Percentiles rank a stretch among this genome's conserved stretches.
phyloP scores from a whole-genome alignment of 1,139 yeast species.

The Candida frijolesensis region DNA sequence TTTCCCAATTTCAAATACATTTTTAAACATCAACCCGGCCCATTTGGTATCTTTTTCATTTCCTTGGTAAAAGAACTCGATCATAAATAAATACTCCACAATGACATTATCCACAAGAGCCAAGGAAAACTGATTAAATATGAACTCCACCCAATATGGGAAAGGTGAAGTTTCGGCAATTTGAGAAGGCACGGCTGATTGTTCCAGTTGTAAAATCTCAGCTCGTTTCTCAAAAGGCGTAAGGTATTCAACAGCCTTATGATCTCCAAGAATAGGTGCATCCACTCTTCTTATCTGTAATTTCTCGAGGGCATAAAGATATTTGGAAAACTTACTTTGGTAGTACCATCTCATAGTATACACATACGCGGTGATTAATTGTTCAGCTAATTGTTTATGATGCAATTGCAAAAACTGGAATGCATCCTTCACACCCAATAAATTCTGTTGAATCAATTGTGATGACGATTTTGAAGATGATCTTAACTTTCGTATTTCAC shows the following conservation, averaged over 20 bases:
- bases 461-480: constrained; percentile 51
- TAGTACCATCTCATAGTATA: constrained; percentile 96
- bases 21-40: constrained; percentile 55
- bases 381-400: constrained; percentile 69
- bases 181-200: constrained; percentile 70
- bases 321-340: constrained; percentile 73
- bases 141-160: constrained; percentile 69
- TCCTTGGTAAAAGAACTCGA: constrained; percentile 66
- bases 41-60: constrained; percentile 48
- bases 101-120: constrained; percentile 78
- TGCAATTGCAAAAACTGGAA: constrained; percentile 57
- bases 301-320: constrained; percentile 72
- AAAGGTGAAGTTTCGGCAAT: constrained; percentile 78
- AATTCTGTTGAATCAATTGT: constrained; percentile 70
- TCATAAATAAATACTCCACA: constrained; percentile 75
- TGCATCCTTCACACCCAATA: constrained; percentile 62
- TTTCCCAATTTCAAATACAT: constrained; percentile 46
- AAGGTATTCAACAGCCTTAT: constrained; percentile 42
- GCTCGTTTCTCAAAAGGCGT: constrained; percentile 59
- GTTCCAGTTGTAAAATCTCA: constrained; percentile 39
- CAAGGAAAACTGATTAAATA: constrained; percentile 70
- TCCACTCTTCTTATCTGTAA: constrained; percentile 57
- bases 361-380: constrained; percentile 75
- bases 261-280: constrained; percentile 51
- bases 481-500: constrained; percentile 65